phyloP scores from a whole-genome alignment of 1,284 basidiomycete genomes.

The Hypsizygus ulmarius region DNA sequence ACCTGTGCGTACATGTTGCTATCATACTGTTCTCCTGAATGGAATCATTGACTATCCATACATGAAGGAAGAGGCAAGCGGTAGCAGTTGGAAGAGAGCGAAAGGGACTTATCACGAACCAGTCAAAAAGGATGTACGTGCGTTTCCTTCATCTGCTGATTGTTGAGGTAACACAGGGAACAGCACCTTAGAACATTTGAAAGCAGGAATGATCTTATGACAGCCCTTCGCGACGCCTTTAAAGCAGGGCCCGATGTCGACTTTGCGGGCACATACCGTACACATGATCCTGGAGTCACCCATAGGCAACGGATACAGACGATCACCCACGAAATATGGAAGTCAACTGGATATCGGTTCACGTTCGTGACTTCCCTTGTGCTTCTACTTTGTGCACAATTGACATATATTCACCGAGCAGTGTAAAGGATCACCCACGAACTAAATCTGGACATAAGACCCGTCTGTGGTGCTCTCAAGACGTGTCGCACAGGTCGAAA shows the following conservation, averaged over 20 bases:
- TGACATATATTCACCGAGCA: slow-evolving; percentile 17
- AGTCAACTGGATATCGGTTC: slow-evolving; percentile 45
- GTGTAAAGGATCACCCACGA: slow-evolving; percentile 46
- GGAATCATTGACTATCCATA: no score
- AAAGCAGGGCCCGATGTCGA: slow-evolving; percentile 32
- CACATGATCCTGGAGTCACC: slow-evolving; percentile 28
- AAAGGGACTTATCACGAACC: background rate
- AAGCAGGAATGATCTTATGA: slow-evolving; percentile 17
- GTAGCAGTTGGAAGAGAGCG: background rate
- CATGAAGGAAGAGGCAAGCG: background rate
- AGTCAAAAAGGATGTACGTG: slow-evolving; percentile 11
- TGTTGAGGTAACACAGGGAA: background rate
- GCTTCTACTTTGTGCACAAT: slow-evolving; percentile 6
- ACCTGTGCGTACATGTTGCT: slow-evolving; percentile 3
- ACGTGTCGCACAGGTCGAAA: slow-evolving; percentile 40
- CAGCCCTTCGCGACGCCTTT: slow-evolving; percentile 28
- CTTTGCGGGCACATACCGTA: slow-evolving; percentile 37
- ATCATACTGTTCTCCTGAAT: background rate
- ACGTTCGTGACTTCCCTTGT: slow-evolving; percentile 33
- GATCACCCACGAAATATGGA: slow-evolving; percentile 43
- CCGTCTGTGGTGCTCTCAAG: slow-evolving; percentile 47
- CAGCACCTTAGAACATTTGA: slow-evolving; percentile 15
- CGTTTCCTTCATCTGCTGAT: background rate
- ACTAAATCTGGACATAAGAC: slow-evolving; percentile 45
- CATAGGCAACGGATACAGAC: slow-evolving; percentile 42